phyloP scores from a whole-genome alignment of 2,329 filamentous ascomycete genomes.

The Setomelanomma holmii region DNA sequence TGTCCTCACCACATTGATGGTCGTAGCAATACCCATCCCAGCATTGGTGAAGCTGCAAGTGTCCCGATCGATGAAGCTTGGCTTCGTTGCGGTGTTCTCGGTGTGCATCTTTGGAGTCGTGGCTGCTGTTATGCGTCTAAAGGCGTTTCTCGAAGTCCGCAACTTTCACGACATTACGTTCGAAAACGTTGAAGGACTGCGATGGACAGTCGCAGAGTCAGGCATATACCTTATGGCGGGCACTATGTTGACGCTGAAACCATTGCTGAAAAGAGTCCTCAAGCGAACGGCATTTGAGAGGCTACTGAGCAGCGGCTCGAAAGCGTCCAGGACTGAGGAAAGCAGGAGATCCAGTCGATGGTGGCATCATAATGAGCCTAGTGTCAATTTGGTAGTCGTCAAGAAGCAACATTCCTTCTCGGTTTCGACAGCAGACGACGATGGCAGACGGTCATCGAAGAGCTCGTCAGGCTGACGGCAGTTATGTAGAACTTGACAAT shows the following conservation, averaged over 20 bases:
- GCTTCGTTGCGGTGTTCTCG: slow-evolving; percentile 16
- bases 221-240: slow-evolving; percentile 31
- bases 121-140: slow-evolving; percentile 26
- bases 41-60: slow-evolving; percentile 21
- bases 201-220: slow-evolving; percentile 30
- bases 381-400: neutral
- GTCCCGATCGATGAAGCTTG: slow-evolving; percentile 14
- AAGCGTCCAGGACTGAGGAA: slow-evolving; percentile 6
- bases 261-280: slow-evolving; percentile 20
- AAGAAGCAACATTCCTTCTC: neutral
- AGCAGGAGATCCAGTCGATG: slow-evolving; percentile 12
- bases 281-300: slow-evolving; percentile 17
- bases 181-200: slow-evolving; percentile 21
- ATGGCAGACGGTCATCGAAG: too few species aligned
- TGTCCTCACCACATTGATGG: slow-evolving; percentile 22
- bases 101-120: slow-evolving; percentile 21
- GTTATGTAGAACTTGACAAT: too few species aligned
- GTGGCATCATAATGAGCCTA: neutral
- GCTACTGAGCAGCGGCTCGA: slow-evolving; percentile 14
- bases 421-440: too few species aligned
- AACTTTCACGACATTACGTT: slow-evolving; percentile 27
- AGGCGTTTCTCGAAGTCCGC: slow-evolving; percentile 17
- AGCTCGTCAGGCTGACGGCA: too few species aligned
- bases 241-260: slow-evolving; percentile 25
- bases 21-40: slow-evolving; percentile 24